Base-by-base conservation (phyloP, 345 rosid genomes). In the Iberis pinnata region DNA sequence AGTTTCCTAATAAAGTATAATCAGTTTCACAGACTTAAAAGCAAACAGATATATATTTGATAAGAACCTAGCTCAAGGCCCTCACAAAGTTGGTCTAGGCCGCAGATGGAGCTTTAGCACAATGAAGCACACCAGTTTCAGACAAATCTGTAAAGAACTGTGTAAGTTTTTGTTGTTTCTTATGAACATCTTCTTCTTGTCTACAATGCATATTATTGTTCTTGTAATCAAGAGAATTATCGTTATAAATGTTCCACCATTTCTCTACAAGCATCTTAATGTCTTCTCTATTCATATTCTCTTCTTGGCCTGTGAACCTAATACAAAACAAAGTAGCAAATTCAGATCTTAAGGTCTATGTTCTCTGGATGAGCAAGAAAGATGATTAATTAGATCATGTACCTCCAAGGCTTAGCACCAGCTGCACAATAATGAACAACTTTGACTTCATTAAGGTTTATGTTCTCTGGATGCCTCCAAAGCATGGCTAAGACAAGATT, bases 351-450 rank as follows among this genome's bases (percentile, higher is more conserved):
- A 22, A 22, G 25, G 25, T 22, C 25, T 22, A 22, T 2, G 25
- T 6, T 2, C 3, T 2, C 3, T 22, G 6, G 6, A 22, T 2
- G 6, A 22, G 25, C 25, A 22, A 6, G 25, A 22, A 22, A 22
- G n/a, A n/a, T n/a, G n/a, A n/a, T n/a, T n/a, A n/a, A n/a, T n/a
- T 31, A 31, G 9, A 31, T 6, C 8, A 26, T 26, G 7, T 5
- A 26, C 70, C 70, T 65, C 80, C 88, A 79, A 6, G 84, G 88
- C 57, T 79, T 79, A 33, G 80, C 49, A 65, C 88, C 82, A 49
- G 77, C 84, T n/a, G 90, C 90, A 72, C 88, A 83, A 18, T 80
- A 80, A 22, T 86, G 95, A 63, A 68, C 90, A 39, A 83, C 95
- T 63, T 79, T 80, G 9, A 67, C 79, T 19, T 77, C 43, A 18